Base-by-base conservation (phyloP, 148 eudicot species). In the Rhododendron williamsianum region DNA sequence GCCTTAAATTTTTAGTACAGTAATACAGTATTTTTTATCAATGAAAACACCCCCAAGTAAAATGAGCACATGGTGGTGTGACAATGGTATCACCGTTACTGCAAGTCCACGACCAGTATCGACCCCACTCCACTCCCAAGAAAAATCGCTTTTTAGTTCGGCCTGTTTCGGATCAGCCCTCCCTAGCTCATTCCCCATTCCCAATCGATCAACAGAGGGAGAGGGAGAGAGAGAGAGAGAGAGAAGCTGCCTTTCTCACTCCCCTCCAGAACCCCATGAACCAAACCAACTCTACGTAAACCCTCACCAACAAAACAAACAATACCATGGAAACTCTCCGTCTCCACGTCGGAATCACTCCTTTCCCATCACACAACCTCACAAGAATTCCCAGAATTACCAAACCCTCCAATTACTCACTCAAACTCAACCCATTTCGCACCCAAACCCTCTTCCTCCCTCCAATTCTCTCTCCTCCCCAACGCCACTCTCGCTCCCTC, bases 251-350 rank as follows among this genome's bases (percentile, higher is more conserved):
- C 36, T 41, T n/a, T 30, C 18, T 27, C 74, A 27, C 18, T 30
- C 36, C 74, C 7, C 18, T 30, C 38, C 74, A 27, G 74, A 56
- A 27, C 63, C 58, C 16, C 19, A n/a, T 60, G 73, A 12, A 35
- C 74, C 19, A 16, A 63, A 11, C 27, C 72, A 21, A 48, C 58
- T 48, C 58, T 15, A 52, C 23, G 41, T 38, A 63, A 38, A 10
- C 25, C 36, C 51, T 82, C 41, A 9, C 51, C 41, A 15, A n/a
- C 3, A 41, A 46, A 46, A 46, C 49, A 46, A 46, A 46, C 49
- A 12, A 82, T 41, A n/a, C 63, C 60, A 92, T 93, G 94, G 91
- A 88, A 33, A 46, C 89, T 77, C 91, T 89, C 27, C 90, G 77
- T 60, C 84, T 87, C 23, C 71, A 85, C 25, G 15, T 54, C 60